Base-by-base conservation (phyloP, 805 yeast genomes). In the Candida maris region DNA sequence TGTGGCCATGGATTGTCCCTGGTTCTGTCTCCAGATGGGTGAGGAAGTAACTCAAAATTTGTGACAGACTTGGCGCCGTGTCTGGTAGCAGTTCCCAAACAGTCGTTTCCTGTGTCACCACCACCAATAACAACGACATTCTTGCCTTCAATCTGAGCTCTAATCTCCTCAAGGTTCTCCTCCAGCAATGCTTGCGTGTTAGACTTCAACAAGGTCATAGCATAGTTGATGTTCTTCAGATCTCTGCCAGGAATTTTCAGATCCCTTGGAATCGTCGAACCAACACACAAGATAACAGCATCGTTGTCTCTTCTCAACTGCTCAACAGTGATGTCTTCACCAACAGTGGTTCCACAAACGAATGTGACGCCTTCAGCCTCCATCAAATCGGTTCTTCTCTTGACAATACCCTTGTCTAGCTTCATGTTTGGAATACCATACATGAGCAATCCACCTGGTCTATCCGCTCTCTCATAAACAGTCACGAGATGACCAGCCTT, bases 1-100 rank as follows among this genome's bases (percentile, higher is more conserved):
- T 91, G 98, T 29, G 98, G 98, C 98, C 98, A 91, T 64, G 98
- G 97, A 67, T 91, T 91, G 66, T 93, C 97, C 66, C 79, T 85
- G 30, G 89, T 83, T 62, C 97, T 78, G 41, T 77, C 74, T 20
- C 73, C 73, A 24, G 97, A 85, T 46, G 98, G 98, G 52, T 82
- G 79, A 41, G 98, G 98, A 52, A 91, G 71, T 60, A 91, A 73
- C 70, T 91, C 98, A 62, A 91, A 93, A 75, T 91, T 91, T 47
- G 81, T 75, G 40, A 93, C 96, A 7, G 95, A 84, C 61, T 85
- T 80, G 45, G 97, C 97, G 28, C 96, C 97, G 61, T 93, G 97
- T 69, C 97, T 83, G 25, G 93, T 89, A 16, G 96, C 77, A 29
- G 98, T 91, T 66, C 97, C 97, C 56, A 91, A 75, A 77, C 97